A percentile compares a stretch with the other conserved stretches of the same genome.
phyloP scores from a whole-genome alignment of 2,329 filamentous ascomycete genomes.

The Chalaropsis ovoidea region DNA sequence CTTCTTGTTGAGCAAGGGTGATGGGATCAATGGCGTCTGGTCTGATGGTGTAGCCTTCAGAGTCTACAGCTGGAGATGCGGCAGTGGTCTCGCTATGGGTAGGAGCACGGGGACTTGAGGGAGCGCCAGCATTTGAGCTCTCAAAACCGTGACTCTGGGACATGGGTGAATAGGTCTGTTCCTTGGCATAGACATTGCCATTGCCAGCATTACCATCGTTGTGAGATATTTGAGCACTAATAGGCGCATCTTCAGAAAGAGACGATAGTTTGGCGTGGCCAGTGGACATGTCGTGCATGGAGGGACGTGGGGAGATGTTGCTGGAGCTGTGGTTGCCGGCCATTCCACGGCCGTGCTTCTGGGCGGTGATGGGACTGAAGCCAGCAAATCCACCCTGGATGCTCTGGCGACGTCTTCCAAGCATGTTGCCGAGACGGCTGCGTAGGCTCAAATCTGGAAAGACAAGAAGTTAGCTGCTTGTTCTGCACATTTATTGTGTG shows the following conservation, averaged over 20 bases:
- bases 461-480: background rate
- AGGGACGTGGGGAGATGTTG: slow-evolving; percentile 47
- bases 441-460: slow-evolving; percentile 24
- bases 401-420: slow-evolving; percentile 56
- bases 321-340: slow-evolving; percentile 52
- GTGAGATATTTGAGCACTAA: background rate
- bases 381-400: slow-evolving; percentile 53
- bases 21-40: slow-evolving; percentile 54
- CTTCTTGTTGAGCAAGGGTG: slow-evolving; percentile 61
- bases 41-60: slow-evolving; percentile 68
- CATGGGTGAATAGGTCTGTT: slow-evolving; percentile 38
- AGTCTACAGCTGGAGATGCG: slow-evolving; percentile 40
- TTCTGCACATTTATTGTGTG: background rate
- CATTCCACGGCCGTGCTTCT: slow-evolving; percentile 46
- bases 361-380: slow-evolving; percentile 47
- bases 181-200: slow-evolving; percentile 30
- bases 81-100: slow-evolving; percentile 25
- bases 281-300: slow-evolving; percentile 47
- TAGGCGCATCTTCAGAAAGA: slow-evolving; percentile 45
- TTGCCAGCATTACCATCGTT: background rate
- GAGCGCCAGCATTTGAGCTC: background rate
- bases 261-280: slow-evolving; percentile 42
- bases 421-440: slow-evolving; percentile 57
- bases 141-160: background rate
- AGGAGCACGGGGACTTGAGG: background rate